Evolutionary conservation across 768 basidiomycete species (phyloP), one percentile per base, ranked within the genome.

Genomic region (Panus rudis): DNA sequence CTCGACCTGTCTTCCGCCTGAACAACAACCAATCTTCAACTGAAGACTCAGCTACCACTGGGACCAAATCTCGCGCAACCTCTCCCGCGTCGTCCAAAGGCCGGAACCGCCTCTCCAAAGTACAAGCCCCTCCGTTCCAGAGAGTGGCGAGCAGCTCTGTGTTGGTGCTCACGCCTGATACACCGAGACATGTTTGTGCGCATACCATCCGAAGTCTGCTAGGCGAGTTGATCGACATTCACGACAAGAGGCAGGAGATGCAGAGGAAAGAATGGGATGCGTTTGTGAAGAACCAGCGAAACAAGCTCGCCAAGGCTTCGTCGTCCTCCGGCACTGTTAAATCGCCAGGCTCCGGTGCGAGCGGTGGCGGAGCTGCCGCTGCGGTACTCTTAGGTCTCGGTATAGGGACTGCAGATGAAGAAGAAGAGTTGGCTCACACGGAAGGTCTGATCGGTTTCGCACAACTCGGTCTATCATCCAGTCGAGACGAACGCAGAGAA

Each of bases 401-500:
- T 7, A 68, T 84, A 2, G 79, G 79, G 12, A 76, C 76, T 6
- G 70, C 70, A 1, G 66, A 71, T 24, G 81, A 78, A 42, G 79
- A 78, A 43, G 85, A 87, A 37, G 91, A 92, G 55, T 68, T 90
- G 31, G 65, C 69, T 23, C 91, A 93, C 60, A 82, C 75, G 19
- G 89, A 90, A 25, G 91, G 90, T 1, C 60, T 97, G 22, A 83
- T 99, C 42, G 92, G 91, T 1, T 85, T 99, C 45, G 85, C 88
- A 13, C 90, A 94, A 63, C 76, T 96, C 41, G 92, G 91, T 0
- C 61, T 81, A 16, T 82, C 81, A 1, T 71, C 84, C 25, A 80
- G 64, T 34, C 67, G 71, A 48, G 78, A 88, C 46, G 89, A 92
- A 49, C 72, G 83, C 57, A 76, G 72, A 44, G 86, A 84, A 57